These are phyloP conservation scores for Pyricularia grisea DNA, from an alignment of 2,329 filamentous ascomycete genomes.

Conservation along the genomic window DNA sequence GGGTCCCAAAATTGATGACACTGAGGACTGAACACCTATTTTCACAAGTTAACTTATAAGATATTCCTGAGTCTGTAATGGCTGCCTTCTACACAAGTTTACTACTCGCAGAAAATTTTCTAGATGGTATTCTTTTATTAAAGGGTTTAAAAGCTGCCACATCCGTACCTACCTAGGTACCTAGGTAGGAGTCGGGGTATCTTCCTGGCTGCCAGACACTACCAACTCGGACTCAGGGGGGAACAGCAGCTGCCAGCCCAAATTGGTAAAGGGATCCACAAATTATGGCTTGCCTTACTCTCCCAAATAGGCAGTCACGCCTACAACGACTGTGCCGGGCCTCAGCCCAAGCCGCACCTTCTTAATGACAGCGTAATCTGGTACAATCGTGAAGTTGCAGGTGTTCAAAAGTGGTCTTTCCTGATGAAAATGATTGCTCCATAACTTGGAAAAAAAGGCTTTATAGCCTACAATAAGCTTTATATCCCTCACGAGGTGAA, in stretches of 20 bases:
- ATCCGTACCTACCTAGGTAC: background rate
- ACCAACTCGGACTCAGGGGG: too few species aligned
- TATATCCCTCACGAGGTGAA: background rate
- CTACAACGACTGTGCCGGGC: background rate
- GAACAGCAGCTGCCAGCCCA: background rate
- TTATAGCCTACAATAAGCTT: background rate
- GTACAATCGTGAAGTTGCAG: background rate
- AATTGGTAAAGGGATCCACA: background rate
- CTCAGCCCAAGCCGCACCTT: background rate
- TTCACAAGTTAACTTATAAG: background rate
- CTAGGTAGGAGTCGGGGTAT: background rate
- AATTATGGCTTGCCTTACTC: background rate
- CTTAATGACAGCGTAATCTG: background rate
- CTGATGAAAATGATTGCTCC: background rate
- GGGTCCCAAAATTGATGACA: background rate
- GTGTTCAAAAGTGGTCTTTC: background rate
- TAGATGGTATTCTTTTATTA: background rate
- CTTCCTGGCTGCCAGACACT: background rate
- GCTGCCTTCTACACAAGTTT: background rate
- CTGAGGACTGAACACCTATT: background rate
- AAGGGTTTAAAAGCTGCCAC: background rate
- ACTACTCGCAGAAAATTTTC: background rate
- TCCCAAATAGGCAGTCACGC: background rate
- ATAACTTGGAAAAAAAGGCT: background rate
- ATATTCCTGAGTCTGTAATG: background rate